Evolutionary conservation across 257 asterid species (phyloP), one percentile per base, ranked within the genome.

Genomic region (Capsicum pubescens): DNA sequence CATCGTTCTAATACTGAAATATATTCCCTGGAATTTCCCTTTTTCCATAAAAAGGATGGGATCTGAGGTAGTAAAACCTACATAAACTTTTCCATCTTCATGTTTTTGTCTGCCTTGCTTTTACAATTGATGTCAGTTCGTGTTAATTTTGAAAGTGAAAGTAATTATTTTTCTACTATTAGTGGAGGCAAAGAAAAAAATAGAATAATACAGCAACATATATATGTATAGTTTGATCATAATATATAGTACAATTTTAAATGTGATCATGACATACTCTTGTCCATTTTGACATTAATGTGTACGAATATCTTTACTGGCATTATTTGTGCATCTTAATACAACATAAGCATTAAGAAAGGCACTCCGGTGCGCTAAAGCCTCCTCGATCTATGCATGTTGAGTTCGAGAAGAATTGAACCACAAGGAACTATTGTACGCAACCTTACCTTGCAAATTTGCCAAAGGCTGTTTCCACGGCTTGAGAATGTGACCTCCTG

Each of bases 91-190:
- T 74, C 61, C 11, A 71, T 48, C 58, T 26, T 74, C 17, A 19
- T 50, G 11, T 74, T 74, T 44, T 39, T 19, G 60, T 12, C 36
- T 74, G 61, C 61, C 81, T 74, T 50, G 81, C 42, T 50, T 74
- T 74, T 74, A 74, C 61, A 6, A 19, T 21, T 74, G 12, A 19
- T 74, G 50, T 68, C 76, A 68, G 8, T 36, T 68, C 6, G 12
- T 14, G 21, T 36, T 68, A 14, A 14, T 2, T 36, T 50, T 74
- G 61, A 74, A 74, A 74, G 61, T 12, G 44, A 19, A 52, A 10
- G 13, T 50, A 21, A 21, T 50, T 50, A 50, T 0, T 74, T 74
- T 74, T 19, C 44, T 50, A 12, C 12, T 19, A 19, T 48, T 50
- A 21, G 81, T 52, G 10, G n/a, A 72, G 80, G 12, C 21, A 48